Evolutionary conservation across 441 rosid species (phyloP).

Genomic region (Biscutella laevigata): DNA sequence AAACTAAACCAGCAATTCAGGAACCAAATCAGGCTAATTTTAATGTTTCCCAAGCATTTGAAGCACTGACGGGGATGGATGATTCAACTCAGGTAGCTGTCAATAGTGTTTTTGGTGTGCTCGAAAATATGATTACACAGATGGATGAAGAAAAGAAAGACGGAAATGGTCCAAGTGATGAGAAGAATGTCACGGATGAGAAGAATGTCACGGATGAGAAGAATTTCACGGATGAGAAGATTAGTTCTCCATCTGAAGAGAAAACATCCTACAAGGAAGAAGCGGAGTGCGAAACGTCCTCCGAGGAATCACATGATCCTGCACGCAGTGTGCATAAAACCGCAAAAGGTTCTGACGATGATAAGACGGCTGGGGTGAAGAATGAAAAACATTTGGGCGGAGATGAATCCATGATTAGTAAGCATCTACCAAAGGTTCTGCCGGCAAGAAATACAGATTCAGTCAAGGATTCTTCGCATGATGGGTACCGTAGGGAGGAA

Average conservation of each 20-base stretch:
- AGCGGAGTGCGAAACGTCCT: constrained; percentile 24
- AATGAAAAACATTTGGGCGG: constrained; percentile 30
- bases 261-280: constrained; percentile 19
- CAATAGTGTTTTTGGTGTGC: constrained; percentile 90
- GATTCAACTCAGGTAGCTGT: constrained; percentile 98
- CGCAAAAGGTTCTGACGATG: background rate
- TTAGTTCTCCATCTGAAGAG: constrained; percentile 13
- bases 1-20: constrained; percentile 32
- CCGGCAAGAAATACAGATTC: constrained; percentile 28
- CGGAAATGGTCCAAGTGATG: constrained; percentile 30
- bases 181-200: background rate
- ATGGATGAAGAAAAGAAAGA: constrained; percentile 50
- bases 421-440: constrained; percentile 34
- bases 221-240: constrained; percentile 7
- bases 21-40: constrained; percentile 42
- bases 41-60: constrained; percentile 70
- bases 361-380: background rate
- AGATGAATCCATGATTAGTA: constrained; percentile 30
- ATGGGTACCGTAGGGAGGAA: constrained; percentile 33
- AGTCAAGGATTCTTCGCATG: constrained; percentile 27
- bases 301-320: constrained; percentile 14
- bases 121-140: constrained; percentile 82
- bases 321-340: constrained; percentile 7
- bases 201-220: background rate
- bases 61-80: constrained; percentile 89